These are phyloP conservation scores for Xylaria sp. DNA, from an alignment of 2,329 filamentous ascomycete species.

Conservation along the genomic window DNA sequence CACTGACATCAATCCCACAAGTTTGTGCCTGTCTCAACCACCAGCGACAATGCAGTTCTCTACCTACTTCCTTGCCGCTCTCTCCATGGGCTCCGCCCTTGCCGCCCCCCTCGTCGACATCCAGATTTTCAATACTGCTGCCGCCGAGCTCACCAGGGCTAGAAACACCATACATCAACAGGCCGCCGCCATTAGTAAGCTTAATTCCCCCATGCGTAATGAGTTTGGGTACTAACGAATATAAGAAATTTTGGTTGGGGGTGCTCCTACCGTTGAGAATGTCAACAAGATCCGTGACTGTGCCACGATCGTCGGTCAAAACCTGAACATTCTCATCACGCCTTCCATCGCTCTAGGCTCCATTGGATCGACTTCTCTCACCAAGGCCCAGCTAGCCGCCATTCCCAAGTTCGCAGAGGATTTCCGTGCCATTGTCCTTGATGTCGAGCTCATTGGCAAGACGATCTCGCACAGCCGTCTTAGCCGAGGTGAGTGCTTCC, in stretches of 20 bases:
- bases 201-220: too few relatives aligned
- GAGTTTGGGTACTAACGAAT: constrained; percentile 14
- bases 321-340: constrained; percentile 32
- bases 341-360: constrained; percentile 30
- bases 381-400: constrained; percentile 31
- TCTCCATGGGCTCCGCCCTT: constrained; percentile 42
- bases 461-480: constrained; percentile 30
- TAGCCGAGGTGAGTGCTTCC: constrained; percentile 28
- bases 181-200: constrained; percentile 29
- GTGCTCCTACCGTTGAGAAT: constrained; percentile 18
- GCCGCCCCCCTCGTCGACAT: constrained; percentile 33
- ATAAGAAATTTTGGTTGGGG: constrained; percentile 22
- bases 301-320: constrained; percentile 32
- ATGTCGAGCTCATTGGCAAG: constrained; percentile 30
- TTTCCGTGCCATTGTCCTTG: constrained; percentile 29
- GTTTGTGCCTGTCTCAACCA: not conserved
- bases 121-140: constrained; percentile 24
- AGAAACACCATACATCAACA: constrained; percentile 31
- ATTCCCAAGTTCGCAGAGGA: constrained; percentile 33
- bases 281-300: constrained; percentile 33
- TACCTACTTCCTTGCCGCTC: constrained; percentile 39
- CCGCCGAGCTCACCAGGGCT: constrained; percentile 27
- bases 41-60: constrained; percentile 42
- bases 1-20: not conserved
- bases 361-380: constrained; percentile 29